Percentiles rank a stretch among this genome's conserved stretches.
These are phyloP conservation scores for Litsea cubeba DNA, from an alignment of 164 flowering plant species.

Conservation along the genomic window DNA sequence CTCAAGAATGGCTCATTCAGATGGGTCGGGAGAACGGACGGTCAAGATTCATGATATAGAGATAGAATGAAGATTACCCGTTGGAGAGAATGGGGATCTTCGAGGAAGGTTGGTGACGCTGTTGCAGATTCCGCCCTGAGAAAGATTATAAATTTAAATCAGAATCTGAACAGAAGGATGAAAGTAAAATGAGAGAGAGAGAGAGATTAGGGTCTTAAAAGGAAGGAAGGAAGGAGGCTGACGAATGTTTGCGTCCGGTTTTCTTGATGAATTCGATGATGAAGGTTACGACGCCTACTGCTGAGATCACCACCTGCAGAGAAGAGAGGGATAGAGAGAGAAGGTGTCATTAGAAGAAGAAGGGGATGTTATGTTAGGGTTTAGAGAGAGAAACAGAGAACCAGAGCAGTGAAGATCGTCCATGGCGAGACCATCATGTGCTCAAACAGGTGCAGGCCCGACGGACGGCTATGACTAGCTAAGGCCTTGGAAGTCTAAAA, in stretches of 20 bases:
- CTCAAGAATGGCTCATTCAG: too few species aligned
- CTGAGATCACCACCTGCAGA: constrained; percentile 1
- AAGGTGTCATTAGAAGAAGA: background rate
- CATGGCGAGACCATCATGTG: too few species aligned
- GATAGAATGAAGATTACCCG: background rate
- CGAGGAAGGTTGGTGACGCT: background rate
- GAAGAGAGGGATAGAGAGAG: background rate
- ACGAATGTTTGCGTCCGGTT: constrained; percentile 8
- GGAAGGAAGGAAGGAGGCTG: background rate
- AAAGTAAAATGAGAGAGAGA: background rate
- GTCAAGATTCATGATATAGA: too few species aligned
- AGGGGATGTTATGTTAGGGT: background rate
- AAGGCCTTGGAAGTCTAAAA: too few species aligned
- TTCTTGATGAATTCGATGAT: constrained; percentile 6
- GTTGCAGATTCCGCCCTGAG: background rate
- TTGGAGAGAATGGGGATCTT: constrained; percentile 11
- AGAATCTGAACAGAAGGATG: background rate
- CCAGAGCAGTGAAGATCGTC: background rate
- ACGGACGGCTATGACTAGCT: too few species aligned
- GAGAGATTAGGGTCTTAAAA: background rate
- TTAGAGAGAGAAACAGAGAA: background rate
- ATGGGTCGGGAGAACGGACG: too few species aligned
- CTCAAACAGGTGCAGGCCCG: too few species aligned
- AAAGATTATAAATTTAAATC: background rate
- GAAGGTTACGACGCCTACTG: constrained; percentile 1